A percentile compares a stretch with the other conserved stretches of the same genome.
Conservation (phyloP, 1,284 basidiomycete species). For the Cutaneotrichosporon sp. region DNA sequence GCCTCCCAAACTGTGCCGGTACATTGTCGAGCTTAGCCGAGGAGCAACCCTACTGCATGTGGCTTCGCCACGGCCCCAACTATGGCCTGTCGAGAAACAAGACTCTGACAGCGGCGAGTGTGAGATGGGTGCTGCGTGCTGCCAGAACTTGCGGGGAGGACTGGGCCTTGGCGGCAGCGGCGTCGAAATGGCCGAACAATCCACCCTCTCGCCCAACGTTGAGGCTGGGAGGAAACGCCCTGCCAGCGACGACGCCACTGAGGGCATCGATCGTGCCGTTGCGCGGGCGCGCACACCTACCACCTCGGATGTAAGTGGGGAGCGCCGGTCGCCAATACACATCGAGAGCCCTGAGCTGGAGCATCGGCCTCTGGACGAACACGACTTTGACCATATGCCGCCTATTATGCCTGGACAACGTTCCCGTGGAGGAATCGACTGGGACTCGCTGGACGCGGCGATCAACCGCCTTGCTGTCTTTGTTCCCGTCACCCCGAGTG, state of each 20-base stretch:
- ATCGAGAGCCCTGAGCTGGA: background rate
- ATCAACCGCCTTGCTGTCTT: constrained; percentile 1
- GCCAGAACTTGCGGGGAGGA: background rate
- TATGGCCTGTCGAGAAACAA: background rate
- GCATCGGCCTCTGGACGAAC: background rate
- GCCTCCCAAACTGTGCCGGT: constrained; percentile 1
- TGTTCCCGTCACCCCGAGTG: constrained; percentile 2
- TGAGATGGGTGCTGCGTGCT: constrained; percentile 1
- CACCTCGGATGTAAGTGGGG: background rate
- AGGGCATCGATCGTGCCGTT: constrained; percentile 6
- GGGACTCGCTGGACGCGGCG: background rate
- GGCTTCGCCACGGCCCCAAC: background rate
- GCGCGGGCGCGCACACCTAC: background rate
- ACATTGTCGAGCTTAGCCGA: background rate
- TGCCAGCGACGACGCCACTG: background rate
- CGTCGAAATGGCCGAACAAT: background rate
- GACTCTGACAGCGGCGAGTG: background rate
- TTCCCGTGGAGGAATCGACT: constrained; percentile 1
- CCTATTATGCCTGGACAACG: background rate
- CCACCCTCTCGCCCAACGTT: background rate
- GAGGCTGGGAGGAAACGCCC: background rate
- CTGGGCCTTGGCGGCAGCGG: background rate
- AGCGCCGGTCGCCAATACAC: background rate
- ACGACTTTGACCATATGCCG: background rate
- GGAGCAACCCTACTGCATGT: background rate